These are phyloP conservation scores for Gossypium gossypioides DNA, from an alignment of 441 rosid species.

Conservation along the genomic window DNA sequence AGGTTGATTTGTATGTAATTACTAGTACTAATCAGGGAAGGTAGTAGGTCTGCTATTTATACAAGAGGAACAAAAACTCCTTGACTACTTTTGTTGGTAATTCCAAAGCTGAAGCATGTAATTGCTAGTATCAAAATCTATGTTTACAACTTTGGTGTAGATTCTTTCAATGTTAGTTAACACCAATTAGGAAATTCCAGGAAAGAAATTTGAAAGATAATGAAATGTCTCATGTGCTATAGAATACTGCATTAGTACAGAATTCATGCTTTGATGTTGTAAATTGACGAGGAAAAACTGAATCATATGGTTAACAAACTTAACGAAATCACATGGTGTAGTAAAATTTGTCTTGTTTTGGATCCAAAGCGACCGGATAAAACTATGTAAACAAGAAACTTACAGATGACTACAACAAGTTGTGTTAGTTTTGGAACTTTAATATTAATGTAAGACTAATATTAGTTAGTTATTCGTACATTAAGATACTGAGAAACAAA, in stretches of 20 bases:
- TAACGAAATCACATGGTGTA: neutral
- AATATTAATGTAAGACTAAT: neutral
- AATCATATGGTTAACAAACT: neutral
- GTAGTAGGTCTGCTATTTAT: neutral
- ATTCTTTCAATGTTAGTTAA: neutral
- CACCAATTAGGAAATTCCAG: neutral
- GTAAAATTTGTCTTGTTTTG: neutral
- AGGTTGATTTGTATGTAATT: neutral
- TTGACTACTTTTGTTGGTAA: neutral
- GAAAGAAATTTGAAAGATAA: neutral
- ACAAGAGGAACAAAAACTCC: neutral
- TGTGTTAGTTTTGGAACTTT: too few species aligned
- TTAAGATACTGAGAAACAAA: neutral
- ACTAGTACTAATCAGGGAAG: neutral
- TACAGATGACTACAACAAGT: neutral
- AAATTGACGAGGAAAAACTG: neutral
- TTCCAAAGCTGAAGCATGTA: neutral
- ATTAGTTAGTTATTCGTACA: neutral
- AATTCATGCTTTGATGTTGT: neutral
- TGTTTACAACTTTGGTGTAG: neutral
- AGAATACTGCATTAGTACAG: neutral
- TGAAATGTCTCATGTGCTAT: neutral
- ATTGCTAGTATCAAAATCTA: neutral
- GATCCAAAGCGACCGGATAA: neutral
- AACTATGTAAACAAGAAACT: conserved; percentile 3